These are phyloP conservation scores for Leccinum variicolor DNA, from an alignment of 768 basidiomycete genomes.

Conservation along the genomic window DNA sequence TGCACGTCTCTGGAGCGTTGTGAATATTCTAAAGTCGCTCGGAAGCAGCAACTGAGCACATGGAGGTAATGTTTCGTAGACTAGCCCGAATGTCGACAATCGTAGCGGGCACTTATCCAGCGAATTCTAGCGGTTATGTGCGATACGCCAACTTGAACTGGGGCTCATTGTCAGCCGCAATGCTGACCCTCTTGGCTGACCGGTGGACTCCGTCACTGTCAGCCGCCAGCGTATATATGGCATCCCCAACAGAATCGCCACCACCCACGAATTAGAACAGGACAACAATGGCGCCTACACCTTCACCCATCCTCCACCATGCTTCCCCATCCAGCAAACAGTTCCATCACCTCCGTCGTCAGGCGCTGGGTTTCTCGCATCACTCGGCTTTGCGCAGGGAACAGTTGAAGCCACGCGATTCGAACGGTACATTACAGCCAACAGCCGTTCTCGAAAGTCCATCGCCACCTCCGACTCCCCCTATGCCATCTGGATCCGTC, in stretches of 20 bases:
- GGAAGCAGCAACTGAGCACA: no score
- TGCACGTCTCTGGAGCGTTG: neutral
- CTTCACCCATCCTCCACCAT: constrained; percentile 3
- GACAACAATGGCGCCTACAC: constrained; percentile 22
- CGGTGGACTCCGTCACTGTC: constrained; percentile 8
- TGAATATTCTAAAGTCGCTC: neutral
- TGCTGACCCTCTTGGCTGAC: constrained; percentile 14
- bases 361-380: constrained; percentile 1
- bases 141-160: neutral
- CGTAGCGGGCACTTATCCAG: neutral
- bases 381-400: neutral
- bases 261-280: neutral
- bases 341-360: constrained; percentile 17
- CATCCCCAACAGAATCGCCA: neutral
- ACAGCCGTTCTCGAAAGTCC: constrained; percentile 7
- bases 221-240: constrained; percentile 29
- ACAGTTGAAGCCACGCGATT: constrained; percentile 6
- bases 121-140: neutral
- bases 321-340: constrained; percentile 4
- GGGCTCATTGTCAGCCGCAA: constrained; percentile 21
- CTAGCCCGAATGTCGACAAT: neutral
- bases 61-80: neutral
- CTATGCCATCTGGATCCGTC: constrained; percentile 5
- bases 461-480: neutral
- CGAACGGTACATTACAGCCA: constrained; percentile 1